Evolutionary conservation across 352 stramenopile genomes (phyloP).

Genomic region (Pythium insidiosum): DNA sequence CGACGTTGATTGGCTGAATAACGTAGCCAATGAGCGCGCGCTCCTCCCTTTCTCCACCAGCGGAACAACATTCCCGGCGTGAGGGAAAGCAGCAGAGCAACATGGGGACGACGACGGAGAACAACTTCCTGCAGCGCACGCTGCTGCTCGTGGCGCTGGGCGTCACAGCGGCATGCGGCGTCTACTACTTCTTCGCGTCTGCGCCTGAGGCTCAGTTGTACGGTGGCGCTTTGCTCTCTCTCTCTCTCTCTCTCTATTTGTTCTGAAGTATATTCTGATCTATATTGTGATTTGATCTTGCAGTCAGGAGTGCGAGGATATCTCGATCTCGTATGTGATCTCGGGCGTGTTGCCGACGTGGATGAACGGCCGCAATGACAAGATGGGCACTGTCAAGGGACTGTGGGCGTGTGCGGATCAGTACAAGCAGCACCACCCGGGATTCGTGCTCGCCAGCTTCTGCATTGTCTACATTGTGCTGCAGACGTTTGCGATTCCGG

Average conservation of each 20-base stretch:
- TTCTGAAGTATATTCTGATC: neutral
- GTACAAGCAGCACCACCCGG: constrained; percentile 69
- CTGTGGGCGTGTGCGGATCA: constrained; percentile 70
- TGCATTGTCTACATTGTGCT: constrained; percentile 82
- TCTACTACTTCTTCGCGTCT: constrained; percentile 67
- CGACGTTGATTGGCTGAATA: too few relatives aligned
- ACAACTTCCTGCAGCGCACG: constrained; percentile 22
- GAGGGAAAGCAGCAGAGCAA: neutral
- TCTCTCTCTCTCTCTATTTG: neutral
- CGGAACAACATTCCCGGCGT: neutral
- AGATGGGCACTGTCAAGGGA: constrained; percentile 72
- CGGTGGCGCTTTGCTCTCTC: constrained; percentile 7
- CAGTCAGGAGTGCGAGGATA: constrained; percentile 54
- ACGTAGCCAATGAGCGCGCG: too few relatives aligned
- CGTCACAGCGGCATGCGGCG: constrained; percentile 19
- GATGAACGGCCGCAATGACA: constrained; percentile 77
- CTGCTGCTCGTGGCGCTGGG: constrained; percentile 37
- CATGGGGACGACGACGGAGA: constrained; percentile 3
- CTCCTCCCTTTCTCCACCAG: neutral
- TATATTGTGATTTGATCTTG: neutral
- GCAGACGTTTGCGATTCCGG: constrained; percentile 85
- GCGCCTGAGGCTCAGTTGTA: constrained; percentile 64
- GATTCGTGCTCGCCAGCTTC: constrained; percentile 73
- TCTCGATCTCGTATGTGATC: constrained; percentile 75
- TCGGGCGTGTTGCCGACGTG: constrained; percentile 68